Evolutionary conservation across 2,329 filamentous ascomycete genomes (phyloP).

Genomic region (Epichloe coenophiala): DNA sequence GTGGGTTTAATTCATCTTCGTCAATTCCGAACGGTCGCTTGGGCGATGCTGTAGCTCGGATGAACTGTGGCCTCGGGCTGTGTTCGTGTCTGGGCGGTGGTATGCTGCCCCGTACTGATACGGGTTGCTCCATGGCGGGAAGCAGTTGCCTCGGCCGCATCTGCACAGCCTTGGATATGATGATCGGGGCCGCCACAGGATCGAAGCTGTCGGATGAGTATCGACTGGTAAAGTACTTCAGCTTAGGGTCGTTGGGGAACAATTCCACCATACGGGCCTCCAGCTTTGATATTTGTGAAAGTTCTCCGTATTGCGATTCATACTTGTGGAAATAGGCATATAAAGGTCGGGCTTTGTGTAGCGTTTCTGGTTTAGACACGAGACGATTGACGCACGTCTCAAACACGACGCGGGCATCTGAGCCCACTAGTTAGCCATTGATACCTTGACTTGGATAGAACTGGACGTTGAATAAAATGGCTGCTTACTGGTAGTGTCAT

Average conservation of each 20-base stretch:
- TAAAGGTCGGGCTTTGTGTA: conserved; percentile 66
- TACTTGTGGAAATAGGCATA: conserved; percentile 92
- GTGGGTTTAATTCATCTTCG: conserved; percentile 61
- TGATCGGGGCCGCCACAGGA: conserved; percentile 65
- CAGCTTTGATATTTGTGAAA: conserved; percentile 78
- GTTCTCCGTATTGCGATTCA: conserved; percentile 86
- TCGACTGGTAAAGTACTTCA: conserved; percentile 62
- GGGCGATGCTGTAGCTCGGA: conserved; percentile 37
- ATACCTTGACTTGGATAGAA: not conserved
- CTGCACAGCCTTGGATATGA: conserved; percentile 71
- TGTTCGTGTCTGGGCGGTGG: conserved; percentile 21
- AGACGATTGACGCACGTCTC: conserved; percentile 84
- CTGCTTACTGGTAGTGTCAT: conserved; percentile 79
- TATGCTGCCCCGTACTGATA: conserved; percentile 33
- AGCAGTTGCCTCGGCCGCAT: conserved; percentile 50
- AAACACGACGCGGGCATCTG: conserved; percentile 89
- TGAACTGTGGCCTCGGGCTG: conserved; percentile 35
- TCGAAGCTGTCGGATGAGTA: conserved; percentile 64
- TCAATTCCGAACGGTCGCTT: conserved; percentile 51
- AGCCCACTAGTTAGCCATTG: conserved; percentile 8
- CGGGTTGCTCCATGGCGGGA: conserved; percentile 38
- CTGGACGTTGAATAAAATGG: not conserved
- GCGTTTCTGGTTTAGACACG: conserved; percentile 59
- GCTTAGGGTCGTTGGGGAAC: conserved; percentile 75
- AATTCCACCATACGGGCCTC: conserved; percentile 87